Conservation (phyloP, 495 filamentous ascomycete species). For the Hypomontagnella submonticulosa region DNA sequence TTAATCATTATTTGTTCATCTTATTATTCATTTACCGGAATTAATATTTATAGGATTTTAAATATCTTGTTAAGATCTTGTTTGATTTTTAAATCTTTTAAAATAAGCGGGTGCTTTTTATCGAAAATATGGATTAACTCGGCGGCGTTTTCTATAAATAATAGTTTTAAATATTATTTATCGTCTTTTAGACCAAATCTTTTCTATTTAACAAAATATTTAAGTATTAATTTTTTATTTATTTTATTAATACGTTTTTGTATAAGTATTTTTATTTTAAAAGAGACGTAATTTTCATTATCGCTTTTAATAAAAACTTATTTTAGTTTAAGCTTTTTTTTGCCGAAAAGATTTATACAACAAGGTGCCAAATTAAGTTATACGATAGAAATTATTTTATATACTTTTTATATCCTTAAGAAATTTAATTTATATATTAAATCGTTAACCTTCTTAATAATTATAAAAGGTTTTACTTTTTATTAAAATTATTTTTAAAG, state of each 20-base stretch:
- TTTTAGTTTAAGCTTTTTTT: background rate
- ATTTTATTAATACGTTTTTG: too few relatives aligned
- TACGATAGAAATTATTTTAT: background rate
- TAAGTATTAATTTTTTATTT: too few relatives aligned
- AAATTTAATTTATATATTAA: constrained; percentile 1
- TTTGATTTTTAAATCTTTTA: background rate
- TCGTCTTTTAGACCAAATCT: too few relatives aligned
- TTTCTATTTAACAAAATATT: too few relatives aligned
- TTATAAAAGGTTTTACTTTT: too few relatives aligned
- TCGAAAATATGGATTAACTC: background rate
- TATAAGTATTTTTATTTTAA: too few relatives aligned
- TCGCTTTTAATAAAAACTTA: background rate
- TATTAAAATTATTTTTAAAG: too few relatives aligned
- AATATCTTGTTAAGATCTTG: background rate
- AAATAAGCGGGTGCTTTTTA: background rate
- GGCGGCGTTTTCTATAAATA: too few relatives aligned
- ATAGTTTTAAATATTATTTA: too few relatives aligned
- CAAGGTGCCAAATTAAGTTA: background rate
- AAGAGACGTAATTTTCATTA: background rate
- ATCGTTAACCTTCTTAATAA: background rate
- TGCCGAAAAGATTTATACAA: background rate
- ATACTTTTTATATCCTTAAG: background rate
- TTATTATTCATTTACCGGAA: too few relatives aligned
- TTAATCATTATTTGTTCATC: too few relatives aligned
- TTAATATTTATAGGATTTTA: background rate